These are phyloP conservation scores for Wickerhamiella allomyrinae DNA, from an alignment of 805 yeast genomes.

Conservation along the genomic window DNA sequence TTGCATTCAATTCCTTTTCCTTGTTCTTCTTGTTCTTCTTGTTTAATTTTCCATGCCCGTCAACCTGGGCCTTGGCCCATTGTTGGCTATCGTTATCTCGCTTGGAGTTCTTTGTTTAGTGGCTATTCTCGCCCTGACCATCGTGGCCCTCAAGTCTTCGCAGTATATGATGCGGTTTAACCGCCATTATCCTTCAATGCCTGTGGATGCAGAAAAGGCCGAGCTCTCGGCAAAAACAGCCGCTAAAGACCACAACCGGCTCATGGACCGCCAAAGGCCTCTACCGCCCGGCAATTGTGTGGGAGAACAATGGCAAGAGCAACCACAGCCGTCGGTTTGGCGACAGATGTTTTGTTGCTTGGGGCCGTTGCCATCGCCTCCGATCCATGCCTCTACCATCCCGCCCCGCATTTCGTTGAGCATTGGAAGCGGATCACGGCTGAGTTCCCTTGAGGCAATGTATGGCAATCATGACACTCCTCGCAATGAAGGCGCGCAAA, in stretches of 20 bases:
- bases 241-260: not conserved
- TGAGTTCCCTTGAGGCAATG: not conserved
- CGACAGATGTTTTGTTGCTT: not conserved
- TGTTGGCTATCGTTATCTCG: conserved; percentile 18
- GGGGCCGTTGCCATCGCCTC: not conserved
- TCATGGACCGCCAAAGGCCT: too few relatives aligned
- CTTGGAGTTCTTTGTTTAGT: conserved; percentile 13
- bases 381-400: not conserved
- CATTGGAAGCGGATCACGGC: not conserved
- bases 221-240: not conserved
- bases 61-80: conserved; percentile 9
- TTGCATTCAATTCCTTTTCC: not conserved
- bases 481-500: too few relatives aligned
- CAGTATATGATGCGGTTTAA: not conserved
- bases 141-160: not conserved
- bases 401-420: not conserved
- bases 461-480: too few relatives aligned
- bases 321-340: not conserved
- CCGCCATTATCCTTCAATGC: not conserved
- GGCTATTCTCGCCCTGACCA: conserved; percentile 7
- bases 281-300: not conserved
- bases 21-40: not conserved
- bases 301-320: not conserved
- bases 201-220: not conserved
- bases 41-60: conserved; percentile 7